phyloP scores from a whole-genome alignment of 2,329 filamentous ascomycete genomes.

The Fonsecaea erecta region DNA sequence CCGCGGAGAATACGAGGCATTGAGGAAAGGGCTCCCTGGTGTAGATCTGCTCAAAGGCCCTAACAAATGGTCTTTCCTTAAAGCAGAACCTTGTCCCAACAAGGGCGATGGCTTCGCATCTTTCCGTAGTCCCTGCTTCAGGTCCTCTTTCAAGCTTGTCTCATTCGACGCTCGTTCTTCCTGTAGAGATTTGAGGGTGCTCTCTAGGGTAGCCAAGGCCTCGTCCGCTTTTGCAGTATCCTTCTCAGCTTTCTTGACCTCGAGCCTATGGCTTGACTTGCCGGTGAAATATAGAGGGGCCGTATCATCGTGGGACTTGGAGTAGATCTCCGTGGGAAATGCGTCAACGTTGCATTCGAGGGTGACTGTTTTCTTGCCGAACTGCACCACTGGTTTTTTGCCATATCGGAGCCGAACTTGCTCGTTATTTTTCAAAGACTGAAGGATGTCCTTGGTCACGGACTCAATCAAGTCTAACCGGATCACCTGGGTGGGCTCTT shows the following conservation, averaged over 20 bases:
- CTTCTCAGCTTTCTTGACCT: slow-evolving; percentile 60
- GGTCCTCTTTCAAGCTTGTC: slow-evolving; percentile 48
- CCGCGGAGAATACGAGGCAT: slow-evolving; percentile 43
- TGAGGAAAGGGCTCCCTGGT: slow-evolving; percentile 49
- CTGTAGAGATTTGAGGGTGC: slow-evolving; percentile 62
- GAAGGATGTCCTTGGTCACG: slow-evolving; percentile 53
- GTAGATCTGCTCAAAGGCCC: slow-evolving; percentile 46
- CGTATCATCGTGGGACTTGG: slow-evolving; percentile 46
- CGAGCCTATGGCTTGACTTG: slow-evolving; percentile 61
- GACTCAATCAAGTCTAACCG: slow-evolving; percentile 52
- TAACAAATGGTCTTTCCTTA: slow-evolving; percentile 48
- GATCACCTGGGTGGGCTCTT: slow-evolving; percentile 51
- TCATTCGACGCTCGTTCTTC: slow-evolving; percentile 66
- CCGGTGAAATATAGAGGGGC: slow-evolving; percentile 61
- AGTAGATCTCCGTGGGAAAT: slow-evolving; percentile 64
- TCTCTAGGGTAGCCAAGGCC: slow-evolving; percentile 63
- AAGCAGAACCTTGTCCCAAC: slow-evolving; percentile 38
- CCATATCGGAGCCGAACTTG: slow-evolving; percentile 53
- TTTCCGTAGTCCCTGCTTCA: slow-evolving; percentile 38
- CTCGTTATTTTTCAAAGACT: slow-evolving; percentile 49
- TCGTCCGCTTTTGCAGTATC: slow-evolving; percentile 62
- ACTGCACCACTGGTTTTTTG: slow-evolving; percentile 60
- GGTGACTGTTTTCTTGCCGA: slow-evolving; percentile 61
- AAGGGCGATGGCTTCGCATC: slow-evolving; percentile 41
- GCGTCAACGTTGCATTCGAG: slow-evolving; percentile 60